Evolutionary conservation across 2,329 filamentous ascomycete species (phyloP).

Genomic region (Botrytis tulipae): DNA sequence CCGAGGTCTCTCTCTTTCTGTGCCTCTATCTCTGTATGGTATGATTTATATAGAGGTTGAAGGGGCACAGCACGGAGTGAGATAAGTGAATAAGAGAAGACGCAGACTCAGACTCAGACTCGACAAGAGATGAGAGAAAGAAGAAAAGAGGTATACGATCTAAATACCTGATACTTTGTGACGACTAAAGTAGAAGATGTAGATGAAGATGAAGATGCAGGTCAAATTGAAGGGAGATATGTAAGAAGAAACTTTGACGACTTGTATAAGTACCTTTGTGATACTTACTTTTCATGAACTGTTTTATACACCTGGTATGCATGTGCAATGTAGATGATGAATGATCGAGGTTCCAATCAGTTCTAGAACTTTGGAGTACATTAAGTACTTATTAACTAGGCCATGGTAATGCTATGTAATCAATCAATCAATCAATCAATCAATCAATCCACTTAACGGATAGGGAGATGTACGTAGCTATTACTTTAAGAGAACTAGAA

Average conservation of each 20-base stretch:
- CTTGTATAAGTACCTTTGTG: neutral
- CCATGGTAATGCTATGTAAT: neutral
- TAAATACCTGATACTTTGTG: neutral
- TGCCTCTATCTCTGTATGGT: neutral
- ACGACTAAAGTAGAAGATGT: neutral
- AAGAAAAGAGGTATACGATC: neutral
- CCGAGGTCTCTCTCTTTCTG: neutral
- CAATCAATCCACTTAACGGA: neutral
- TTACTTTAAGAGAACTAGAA: neutral
- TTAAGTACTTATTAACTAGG: neutral
- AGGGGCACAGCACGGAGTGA: neutral
- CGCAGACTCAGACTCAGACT: too few relatives aligned
- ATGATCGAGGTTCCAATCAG: neutral
- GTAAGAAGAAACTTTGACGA: neutral
- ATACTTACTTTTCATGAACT: neutral
- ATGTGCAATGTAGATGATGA: neutral
- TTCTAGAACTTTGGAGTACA: neutral
- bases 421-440: conserved; percentile 1
- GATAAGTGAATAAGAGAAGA: neutral
- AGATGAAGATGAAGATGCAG: neutral
- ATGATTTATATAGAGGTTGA: neutral
- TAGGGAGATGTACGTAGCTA: neutral
- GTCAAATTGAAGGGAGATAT: neutral
- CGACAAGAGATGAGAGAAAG: neutral
- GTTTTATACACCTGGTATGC: neutral